These are phyloP conservation scores for Panaeolus papilionaceus DNA, from an alignment of 768 basidiomycete genomes.

Conservation along the genomic window DNA sequence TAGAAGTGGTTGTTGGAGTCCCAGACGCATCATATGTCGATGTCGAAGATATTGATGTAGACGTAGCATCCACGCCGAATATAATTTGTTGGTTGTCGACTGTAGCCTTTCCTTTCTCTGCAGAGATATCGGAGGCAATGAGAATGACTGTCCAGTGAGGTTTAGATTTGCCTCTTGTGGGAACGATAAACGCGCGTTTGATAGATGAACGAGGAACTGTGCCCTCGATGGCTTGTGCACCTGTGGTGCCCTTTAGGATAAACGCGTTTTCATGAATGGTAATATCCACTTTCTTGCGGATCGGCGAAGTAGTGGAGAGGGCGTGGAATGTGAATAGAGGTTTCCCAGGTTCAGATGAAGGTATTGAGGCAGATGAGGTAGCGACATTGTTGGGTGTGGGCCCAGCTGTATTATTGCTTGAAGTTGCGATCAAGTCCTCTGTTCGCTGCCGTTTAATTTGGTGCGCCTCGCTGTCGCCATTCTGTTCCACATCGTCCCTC, in stretches of 20 bases:
- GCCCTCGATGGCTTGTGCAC: conserved; percentile 54
- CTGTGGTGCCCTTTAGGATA: conserved; percentile 53
- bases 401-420: background rate
- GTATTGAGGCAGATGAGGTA: background rate
- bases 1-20: conserved; percentile 33
- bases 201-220: conserved; percentile 56
- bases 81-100: conserved; percentile 60
- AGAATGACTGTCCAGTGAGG: conserved; percentile 77
- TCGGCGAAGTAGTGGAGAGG: conserved; percentile 72
- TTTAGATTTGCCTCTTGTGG: conserved; percentile 75
- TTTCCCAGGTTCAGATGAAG: conserved; percentile 39
- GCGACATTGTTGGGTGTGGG: conserved; percentile 20
- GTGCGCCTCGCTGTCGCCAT: conserved; percentile 26
- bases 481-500: conserved; percentile 43
- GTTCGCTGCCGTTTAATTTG: conserved; percentile 42
- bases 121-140: conserved; percentile 60
- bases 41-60: conserved; percentile 50
- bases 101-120: conserved; percentile 41
- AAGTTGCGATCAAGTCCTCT: conserved; percentile 19
- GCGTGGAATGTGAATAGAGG: conserved; percentile 66
- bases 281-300: conserved; percentile 80
- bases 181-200: conserved; percentile 70
- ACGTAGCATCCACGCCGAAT: conserved; percentile 71
- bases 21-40: conserved; percentile 40
- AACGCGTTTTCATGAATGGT: conserved; percentile 58